Conservation (phyloP, 2,329 filamentous ascomycete genomes). For the Ceratocystis colombiana region DNA sequence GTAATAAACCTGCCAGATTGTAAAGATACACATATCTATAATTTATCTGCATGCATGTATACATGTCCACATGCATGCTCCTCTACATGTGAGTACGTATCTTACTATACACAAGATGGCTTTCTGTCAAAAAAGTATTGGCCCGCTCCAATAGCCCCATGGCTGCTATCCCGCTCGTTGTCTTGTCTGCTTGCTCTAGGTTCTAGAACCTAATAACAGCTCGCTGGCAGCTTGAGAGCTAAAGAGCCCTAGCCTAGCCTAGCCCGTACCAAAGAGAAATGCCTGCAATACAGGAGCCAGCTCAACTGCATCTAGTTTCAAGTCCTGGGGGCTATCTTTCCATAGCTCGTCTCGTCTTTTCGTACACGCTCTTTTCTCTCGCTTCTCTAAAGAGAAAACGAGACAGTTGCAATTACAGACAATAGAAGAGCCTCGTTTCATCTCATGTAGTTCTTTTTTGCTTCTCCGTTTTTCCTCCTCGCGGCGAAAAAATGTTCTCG, state of each 20-base stretch:
- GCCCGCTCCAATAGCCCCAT: not conserved
- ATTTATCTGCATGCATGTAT: not conserved
- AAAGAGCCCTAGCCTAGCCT: not conserved
- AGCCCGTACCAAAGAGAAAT: no score
- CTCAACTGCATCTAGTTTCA: not conserved
- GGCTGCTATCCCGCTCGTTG: not conserved
- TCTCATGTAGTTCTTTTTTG: not conserved
- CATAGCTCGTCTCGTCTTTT: slow-evolving; percentile 10
- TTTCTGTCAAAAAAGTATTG: slow-evolving; percentile 2
- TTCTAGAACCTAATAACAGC: slow-evolving; percentile 4
- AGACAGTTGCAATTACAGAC: not conserved
- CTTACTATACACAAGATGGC: not conserved
- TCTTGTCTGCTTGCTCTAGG: not conserved
- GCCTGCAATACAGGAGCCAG: not conserved
- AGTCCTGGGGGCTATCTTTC: not conserved
- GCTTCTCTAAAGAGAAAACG: slow-evolving; percentile 11
- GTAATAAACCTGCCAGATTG: not conserved
- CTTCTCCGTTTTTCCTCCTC: not conserved
- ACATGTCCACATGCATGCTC: slow-evolving; percentile 5
- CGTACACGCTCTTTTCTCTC: slow-evolving; percentile 4
- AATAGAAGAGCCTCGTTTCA: not conserved
- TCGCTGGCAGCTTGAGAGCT: not conserved
- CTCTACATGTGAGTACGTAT: not conserved
- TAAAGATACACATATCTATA: not conserved
- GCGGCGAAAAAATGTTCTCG: not conserved